A percentile compares a stretch with the other conserved stretches of the same genome.
These are phyloP conservation scores for Simmondsia chinensis DNA, from an alignment of 148 eudicot genomes.

Conservation along the genomic window DNA sequence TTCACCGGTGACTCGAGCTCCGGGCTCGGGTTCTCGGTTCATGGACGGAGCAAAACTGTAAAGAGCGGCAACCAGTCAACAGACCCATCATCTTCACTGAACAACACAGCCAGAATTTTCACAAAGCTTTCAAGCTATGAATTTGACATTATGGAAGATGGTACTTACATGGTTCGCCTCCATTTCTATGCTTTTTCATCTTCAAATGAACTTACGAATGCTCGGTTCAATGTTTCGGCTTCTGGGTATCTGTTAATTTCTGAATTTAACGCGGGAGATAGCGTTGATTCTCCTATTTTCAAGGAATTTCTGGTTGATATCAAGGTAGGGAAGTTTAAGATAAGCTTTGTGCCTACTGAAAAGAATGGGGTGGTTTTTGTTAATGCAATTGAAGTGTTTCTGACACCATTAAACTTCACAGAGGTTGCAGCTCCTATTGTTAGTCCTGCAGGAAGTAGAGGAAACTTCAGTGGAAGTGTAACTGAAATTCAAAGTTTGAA, in stretches of 20 bases:
- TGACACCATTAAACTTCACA: slow-evolving; percentile 9
- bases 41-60: not conserved
- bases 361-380: slow-evolving; percentile 23
- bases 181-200: slow-evolving; percentile 33
- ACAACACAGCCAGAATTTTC: slow-evolving; percentile 31
- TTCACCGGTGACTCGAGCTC: slow-evolving; percentile 19
- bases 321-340: slow-evolving; percentile 4
- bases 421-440: slow-evolving; percentile 2
- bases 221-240: slow-evolving; percentile 29
- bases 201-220: slow-evolving; percentile 3
- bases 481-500: slow-evolving; percentile 5
- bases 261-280: slow-evolving; percentile 11
- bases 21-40: slow-evolving; percentile 3
- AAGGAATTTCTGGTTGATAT: slow-evolving; percentile 26
- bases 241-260: slow-evolving; percentile 17
- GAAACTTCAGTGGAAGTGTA: not conserved
- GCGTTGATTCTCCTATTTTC: not conserved
- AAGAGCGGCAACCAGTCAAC: slow-evolving; percentile 6
- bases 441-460: slow-evolving; percentile 5
- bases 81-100: slow-evolving; percentile 1
- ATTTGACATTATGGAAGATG: slow-evolving; percentile 14
- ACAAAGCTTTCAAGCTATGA: slow-evolving; percentile 12
- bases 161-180: slow-evolving; percentile 36
- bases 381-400: slow-evolving; percentile 38
- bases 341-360: slow-evolving; percentile 22